Evolutionary conservation across 108 stramenopile genomes (phyloP), one percentile per base, ranked within the genome.

Genomic region (Schizochytrium sp.): DNA sequence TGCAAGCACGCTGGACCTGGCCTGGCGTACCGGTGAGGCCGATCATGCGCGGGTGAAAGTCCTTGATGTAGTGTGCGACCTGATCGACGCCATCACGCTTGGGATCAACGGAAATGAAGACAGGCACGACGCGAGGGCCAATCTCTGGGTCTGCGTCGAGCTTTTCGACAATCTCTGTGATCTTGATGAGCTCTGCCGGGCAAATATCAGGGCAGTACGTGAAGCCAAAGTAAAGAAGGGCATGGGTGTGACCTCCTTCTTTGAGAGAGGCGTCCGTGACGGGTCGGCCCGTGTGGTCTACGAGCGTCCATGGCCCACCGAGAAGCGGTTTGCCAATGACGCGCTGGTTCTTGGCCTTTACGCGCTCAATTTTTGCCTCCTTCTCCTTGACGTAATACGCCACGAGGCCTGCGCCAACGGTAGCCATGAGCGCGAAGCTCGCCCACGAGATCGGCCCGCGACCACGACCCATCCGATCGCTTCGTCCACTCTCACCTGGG

Each of bases 161-260:
- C 71, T 88, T 92, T 90, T 98, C 97, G 93, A 99, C 95, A 18
- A 99, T 96, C 51, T 97, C 93, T 21, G 96, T 97, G 16, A 99
- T 91, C 92, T 99, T 99, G 58, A 98, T 94, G 94, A 99, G 97
- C 95, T 99, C 99, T 4, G 97, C 96, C 8, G 99, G 99, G 83
- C 99, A 99, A 91, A 99, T 99, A 90, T 99, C 99, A 44, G 99
- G 99, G 92, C 99, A 99, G 51, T 97, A 96, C 34, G 98, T 97
- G 93, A 99, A 99, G 63, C 99, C 99, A 92, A 99, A 99, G 93
- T 99, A 99, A 6, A 99, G 92, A 12, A 99, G 28, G 43, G 76
- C 76, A 58, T 23, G 87, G 25, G 72, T 89, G 91, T 57, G 91
- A 21, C 14, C 94, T 92, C 57, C 87, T n/a, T 88, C 87, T 21